Percentiles rank a stretch among this genome's conserved stretches.
Evolutionary conservation across 257 asterid species (phyloP).

Genomic region (Salvia rosmarinus): DNA sequence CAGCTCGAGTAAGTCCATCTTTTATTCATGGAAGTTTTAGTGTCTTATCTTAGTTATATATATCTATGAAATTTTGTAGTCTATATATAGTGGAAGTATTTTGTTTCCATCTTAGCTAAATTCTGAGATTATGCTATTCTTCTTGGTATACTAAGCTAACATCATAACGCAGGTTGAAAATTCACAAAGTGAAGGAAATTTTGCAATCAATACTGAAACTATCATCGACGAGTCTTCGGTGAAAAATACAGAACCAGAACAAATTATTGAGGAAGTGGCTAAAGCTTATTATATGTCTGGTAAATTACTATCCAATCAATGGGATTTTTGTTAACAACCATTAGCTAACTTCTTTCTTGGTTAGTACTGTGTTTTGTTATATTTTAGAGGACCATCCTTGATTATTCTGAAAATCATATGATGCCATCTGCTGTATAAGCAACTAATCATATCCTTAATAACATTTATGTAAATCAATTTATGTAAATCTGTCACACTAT

Average conservation of each 20-base stretch:
- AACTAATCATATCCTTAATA: not conserved
- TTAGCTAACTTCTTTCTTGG: not conserved
- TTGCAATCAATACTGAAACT: slow-evolving; percentile 24
- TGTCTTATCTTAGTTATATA: not conserved
- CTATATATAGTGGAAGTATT: not conserved
- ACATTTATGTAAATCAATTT: no score
- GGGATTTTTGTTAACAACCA: not conserved
- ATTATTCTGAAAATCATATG: not conserved
- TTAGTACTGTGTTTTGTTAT: not conserved
- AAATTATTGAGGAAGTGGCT: slow-evolving; percentile 34
- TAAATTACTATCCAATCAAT: slow-evolving; percentile 35
- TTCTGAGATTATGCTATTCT: no score
- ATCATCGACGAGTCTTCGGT: slow-evolving; percentile 28
- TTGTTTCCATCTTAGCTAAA: not conserved
- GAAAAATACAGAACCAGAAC: slow-evolving; percentile 35
- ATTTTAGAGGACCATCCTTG: not conserved
- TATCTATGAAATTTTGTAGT: not conserved
- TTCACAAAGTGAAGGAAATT: slow-evolving; percentile 26
- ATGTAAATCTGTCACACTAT: not conserved
- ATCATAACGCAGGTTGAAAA: slow-evolving; percentile 53
- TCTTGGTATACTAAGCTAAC: slow-evolving; percentile 22
- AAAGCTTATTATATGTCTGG: slow-evolving; percentile 39
- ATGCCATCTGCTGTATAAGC: not conserved
- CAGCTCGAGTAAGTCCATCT: slow-evolving; percentile 44
- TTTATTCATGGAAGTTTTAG: not conserved